phyloP scores from a whole-genome alignment of 1,139 yeast genomes.

The Geotrichum citri-aurantii region DNA sequence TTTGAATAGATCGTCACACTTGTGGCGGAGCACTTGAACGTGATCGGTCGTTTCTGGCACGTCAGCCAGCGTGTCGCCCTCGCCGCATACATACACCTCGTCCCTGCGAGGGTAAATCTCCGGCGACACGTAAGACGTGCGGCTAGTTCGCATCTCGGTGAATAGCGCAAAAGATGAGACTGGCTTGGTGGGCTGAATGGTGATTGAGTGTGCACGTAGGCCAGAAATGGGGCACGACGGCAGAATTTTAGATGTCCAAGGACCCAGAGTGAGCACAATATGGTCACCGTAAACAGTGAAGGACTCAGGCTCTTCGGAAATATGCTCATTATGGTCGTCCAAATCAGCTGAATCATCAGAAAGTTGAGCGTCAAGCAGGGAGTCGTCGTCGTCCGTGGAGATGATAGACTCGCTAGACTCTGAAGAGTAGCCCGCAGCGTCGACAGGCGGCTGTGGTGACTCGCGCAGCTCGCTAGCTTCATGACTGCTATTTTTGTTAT shows the following conservation, averaged over 20 bases:
- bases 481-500: background rate
- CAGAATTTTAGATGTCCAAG: slow-evolving; percentile 88
- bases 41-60: slow-evolving; percentile 94
- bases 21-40: slow-evolving; percentile 78
- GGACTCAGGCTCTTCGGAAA: background rate
- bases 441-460: background rate
- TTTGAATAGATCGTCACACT: slow-evolving; percentile 80
- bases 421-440: background rate
- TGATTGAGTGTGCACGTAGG: slow-evolving; percentile 88
- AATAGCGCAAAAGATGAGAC: slow-evolving; percentile 93
- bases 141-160: slow-evolving; percentile 73
- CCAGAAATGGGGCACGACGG: slow-evolving; percentile 94
- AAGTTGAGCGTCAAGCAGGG: slow-evolving; percentile 8
- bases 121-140: slow-evolving; percentile 66
- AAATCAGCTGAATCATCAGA: slow-evolving; percentile 8
- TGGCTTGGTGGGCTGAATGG: slow-evolving; percentile 64
- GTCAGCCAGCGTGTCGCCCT: slow-evolving; percentile 85
- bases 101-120: slow-evolving; percentile 93
- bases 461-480: background rate
- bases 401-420: background rate
- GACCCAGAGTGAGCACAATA: slow-evolving; percentile 83
- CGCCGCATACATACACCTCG: slow-evolving; percentile 96
- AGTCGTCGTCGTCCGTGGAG: slow-evolving; percentile 13
- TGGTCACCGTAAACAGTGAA: slow-evolving; percentile 54
- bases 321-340: background rate